phyloP scores from a whole-genome alignment of 2,329 filamentous ascomycete species.

The Colletotrichum endophyticum region DNA sequence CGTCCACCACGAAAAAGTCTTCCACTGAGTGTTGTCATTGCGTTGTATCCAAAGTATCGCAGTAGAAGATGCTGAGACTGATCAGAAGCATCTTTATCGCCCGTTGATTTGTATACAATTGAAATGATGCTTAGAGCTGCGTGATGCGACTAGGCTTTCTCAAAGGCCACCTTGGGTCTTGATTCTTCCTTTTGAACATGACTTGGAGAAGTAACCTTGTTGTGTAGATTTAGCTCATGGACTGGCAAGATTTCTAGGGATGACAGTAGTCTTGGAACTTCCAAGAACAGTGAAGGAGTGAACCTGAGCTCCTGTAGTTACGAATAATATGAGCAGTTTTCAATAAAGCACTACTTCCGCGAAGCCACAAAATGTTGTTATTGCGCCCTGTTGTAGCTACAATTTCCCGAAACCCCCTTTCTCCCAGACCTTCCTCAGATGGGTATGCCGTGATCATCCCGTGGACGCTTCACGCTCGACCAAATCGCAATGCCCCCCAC shows the following conservation, averaged over 20 bases:
- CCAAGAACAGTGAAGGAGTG: background rate
- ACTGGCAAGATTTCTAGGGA: background rate
- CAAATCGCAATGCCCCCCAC: background rate
- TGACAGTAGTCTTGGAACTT: background rate
- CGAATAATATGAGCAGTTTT: background rate
- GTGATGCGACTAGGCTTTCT: no score
- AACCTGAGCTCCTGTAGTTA: background rate
- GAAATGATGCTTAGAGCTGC: no score
- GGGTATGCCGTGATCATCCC: background rate
- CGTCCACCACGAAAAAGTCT: background rate
- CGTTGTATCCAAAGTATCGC: background rate
- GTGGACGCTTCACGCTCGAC: background rate
- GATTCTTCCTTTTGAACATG: no score
- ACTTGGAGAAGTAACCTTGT: background rate
- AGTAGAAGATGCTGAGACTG: background rate
- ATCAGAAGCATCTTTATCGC: background rate
- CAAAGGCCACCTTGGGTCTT: no score
- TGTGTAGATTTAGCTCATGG: background rate
- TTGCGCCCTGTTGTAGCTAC: background rate
- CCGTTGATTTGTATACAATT: no score
- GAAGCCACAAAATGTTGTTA: background rate
- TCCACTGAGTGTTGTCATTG: background rate
- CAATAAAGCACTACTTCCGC: background rate
- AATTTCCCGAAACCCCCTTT: background rate
- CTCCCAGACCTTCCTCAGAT: background rate